These are phyloP conservation scores for Vitis labrusca DNA, from an alignment of 164 flowering plant genomes.

Conservation along the genomic window DNA sequence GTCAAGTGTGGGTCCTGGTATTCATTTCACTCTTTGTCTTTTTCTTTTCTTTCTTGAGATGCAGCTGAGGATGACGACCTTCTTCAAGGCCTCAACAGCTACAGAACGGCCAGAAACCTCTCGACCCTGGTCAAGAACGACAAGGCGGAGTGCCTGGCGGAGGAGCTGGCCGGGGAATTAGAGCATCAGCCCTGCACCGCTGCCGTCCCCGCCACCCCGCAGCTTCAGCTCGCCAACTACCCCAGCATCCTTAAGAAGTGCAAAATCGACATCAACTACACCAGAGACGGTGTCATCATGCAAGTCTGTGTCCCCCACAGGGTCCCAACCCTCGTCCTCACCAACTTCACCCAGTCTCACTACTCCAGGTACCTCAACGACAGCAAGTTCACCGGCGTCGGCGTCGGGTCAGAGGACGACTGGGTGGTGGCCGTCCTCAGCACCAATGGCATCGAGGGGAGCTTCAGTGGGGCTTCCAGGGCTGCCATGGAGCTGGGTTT, in stretches of 20 bases:
- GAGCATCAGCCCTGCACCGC: conserved; percentile 51
- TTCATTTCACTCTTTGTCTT: neutral
- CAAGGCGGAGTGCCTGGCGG: conserved; percentile 46
- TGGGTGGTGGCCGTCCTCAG: conserved; percentile 56
- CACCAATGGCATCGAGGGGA: conserved; percentile 35
- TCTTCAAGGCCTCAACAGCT: conserved; percentile 50
- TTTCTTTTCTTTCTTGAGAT: neutral
- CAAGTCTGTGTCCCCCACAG: conserved; percentile 43
- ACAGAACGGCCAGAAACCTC: conserved; percentile 29
- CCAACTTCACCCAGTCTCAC: conserved; percentile 57
- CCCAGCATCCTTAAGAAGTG: conserved; percentile 33
- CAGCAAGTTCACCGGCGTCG: conserved; percentile 42
- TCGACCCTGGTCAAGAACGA: conserved; percentile 27
- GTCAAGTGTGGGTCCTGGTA: too few relatives aligned
- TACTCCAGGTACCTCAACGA: conserved; percentile 32
- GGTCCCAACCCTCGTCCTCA: conserved; percentile 47
- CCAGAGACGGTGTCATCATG: conserved; percentile 36
- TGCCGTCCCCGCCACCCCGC: conserved; percentile 28
- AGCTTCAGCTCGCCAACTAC: conserved; percentile 37
- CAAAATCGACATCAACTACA: conserved; percentile 33
- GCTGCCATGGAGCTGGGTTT: neutral
- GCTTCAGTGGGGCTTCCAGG: conserved; percentile 21
- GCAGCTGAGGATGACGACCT: conserved; percentile 35
- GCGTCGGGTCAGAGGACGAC: conserved; percentile 49
- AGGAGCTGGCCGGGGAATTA: conserved; percentile 50